A percentile compares a stretch with the other conserved stretches of the same genome.
Conservation (phyloP, 805 yeast genomes). For the Ogataea siamensis region DNA sequence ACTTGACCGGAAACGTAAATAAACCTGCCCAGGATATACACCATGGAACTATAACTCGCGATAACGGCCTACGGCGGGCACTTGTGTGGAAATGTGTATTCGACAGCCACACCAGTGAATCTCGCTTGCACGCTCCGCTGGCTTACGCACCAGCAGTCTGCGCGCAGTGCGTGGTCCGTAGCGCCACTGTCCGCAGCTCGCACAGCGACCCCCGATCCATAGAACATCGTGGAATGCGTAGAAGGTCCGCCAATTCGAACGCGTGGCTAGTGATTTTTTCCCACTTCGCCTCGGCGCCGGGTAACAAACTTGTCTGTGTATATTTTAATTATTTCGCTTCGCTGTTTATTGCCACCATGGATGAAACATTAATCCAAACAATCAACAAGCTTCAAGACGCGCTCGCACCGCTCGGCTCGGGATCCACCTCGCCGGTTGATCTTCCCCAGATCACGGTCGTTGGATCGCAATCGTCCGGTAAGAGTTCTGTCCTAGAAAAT, state of each 20-base stretch:
- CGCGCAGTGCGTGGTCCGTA: no score
- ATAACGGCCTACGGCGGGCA: no score
- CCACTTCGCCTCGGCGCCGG: no score
- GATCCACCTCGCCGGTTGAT: slow-evolving; percentile 85
- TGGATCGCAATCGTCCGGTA: slow-evolving; percentile 88
- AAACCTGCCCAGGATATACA: no score
- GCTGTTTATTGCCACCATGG: slow-evolving; percentile 45
- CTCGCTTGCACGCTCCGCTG: no score
- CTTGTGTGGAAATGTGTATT: not conserved
- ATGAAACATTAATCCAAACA: slow-evolving; percentile 73
- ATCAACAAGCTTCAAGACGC: slow-evolving; percentile 94
- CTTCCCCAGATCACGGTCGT: slow-evolving; percentile 94
- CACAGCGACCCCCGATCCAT: not conserved
- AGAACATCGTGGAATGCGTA: not conserved
- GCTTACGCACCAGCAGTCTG: no score
- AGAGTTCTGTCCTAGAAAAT: slow-evolving; percentile 85
- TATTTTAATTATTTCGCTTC: slow-evolving; percentile 8
- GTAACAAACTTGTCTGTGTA: slow-evolving; percentile 6
- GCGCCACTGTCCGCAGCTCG: no score
- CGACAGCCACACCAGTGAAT: no score
- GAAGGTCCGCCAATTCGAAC: no score
- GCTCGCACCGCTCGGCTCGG: slow-evolving; percentile 93
- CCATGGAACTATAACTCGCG: no score
- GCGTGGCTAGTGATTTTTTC: no score
- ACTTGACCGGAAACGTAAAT: no score